Percentiles rank a stretch among this genome's conserved stretches.
Conservation (phyloP, 2,329 filamentous ascomycete genomes). For the Colletotrichum viniferum region DNA sequence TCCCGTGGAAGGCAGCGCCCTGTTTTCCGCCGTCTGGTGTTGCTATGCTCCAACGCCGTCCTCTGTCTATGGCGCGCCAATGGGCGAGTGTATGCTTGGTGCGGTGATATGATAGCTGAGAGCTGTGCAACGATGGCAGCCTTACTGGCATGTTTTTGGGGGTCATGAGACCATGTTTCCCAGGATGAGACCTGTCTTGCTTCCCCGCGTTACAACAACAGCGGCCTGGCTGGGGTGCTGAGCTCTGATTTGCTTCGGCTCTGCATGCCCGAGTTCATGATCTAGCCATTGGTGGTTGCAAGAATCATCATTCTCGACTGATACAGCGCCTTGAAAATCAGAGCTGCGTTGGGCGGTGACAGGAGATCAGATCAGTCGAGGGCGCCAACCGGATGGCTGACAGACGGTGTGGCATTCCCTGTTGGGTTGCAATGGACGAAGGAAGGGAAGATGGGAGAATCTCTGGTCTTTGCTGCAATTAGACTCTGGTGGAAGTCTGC, state of each 20-base stretch:
- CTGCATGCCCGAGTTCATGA: background rate
- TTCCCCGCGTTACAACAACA: background rate
- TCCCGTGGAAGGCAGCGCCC: background rate
- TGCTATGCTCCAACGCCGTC: background rate
- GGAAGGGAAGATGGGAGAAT: background rate
- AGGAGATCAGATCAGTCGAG: slow-evolving; percentile 2
- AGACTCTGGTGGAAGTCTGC: background rate
- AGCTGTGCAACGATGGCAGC: slow-evolving; percentile 5
- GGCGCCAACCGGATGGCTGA: background rate
- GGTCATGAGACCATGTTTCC: slow-evolving; percentile 13
- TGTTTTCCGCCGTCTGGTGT: background rate
- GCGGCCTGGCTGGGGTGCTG: background rate
- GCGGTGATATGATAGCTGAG: background rate
- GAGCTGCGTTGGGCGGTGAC: background rate
- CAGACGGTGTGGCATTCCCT: background rate
- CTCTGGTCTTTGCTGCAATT: background rate
- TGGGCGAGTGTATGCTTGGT: background rate
- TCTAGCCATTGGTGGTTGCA: background rate
- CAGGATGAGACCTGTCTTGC: background rate
- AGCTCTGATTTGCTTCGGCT: background rate
- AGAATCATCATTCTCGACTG: slow-evolving; percentile 12
- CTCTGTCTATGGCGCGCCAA: background rate
- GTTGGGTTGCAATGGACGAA: background rate
- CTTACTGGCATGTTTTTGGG: background rate
- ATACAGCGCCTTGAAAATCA: background rate